Conservation (phyloP, 495 filamentous ascomycete genomes). For the Clohesyomyces aquaticus region DNA sequence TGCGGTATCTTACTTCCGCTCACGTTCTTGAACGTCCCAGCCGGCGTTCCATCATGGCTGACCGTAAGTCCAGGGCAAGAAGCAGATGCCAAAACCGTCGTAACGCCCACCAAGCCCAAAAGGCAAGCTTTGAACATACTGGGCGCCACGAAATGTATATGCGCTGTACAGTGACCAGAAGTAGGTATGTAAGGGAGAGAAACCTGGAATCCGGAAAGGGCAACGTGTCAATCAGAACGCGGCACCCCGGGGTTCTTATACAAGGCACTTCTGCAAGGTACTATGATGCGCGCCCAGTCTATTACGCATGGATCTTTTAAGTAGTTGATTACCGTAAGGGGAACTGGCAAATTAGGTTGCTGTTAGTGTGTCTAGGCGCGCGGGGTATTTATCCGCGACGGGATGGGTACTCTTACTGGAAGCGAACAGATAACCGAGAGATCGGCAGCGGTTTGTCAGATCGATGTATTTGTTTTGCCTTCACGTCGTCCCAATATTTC, state of each 20-base stretch:
- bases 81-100: not conserved
- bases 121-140: not conserved
- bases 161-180: not conserved
- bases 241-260: not conserved
- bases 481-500: no score
- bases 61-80: constrained; percentile 1
- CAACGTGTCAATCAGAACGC: not conserved
- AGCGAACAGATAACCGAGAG: no score
- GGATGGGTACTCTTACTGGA: no score
- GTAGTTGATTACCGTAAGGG: not conserved
- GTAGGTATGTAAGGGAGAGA: not conserved
- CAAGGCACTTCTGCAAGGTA: not conserved
- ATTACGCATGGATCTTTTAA: not conserved
- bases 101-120: constrained; percentile 1
- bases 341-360: not conserved
- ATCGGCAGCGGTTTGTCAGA: no score
- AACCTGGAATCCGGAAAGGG: no score
- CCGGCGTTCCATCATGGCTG: constrained; percentile 11
- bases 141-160: not conserved
- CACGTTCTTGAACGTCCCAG: constrained; percentile 25
- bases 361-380: not conserved
- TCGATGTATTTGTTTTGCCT: no score
- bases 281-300: not conserved
- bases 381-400: not conserved
- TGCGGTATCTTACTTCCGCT: constrained; percentile 17